A percentile compares a stretch with the other conserved stretches of the same genome.
phyloP scores from a whole-genome alignment of 768 basidiomycete genomes.

The Rickenella mellea region DNA sequence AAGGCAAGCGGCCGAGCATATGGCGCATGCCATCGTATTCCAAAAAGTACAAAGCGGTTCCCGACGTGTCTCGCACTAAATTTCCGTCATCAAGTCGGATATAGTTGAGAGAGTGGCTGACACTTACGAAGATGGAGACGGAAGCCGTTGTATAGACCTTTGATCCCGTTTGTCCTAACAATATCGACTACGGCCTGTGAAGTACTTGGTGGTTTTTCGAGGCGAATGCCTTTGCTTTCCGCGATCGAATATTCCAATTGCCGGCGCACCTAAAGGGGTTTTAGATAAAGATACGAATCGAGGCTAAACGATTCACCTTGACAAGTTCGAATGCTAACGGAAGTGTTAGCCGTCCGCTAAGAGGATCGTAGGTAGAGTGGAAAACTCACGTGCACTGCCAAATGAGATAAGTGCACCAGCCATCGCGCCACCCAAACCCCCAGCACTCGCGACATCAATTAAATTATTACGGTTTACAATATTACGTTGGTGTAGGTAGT shows the following conservation, averaged over 20 bases:
- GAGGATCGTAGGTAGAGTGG: background rate
- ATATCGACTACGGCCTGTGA: slow-evolving; percentile 74
- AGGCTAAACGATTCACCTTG: slow-evolving; percentile 46
- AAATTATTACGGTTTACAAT: slow-evolving; percentile 50
- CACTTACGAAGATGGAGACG: slow-evolving; percentile 71
- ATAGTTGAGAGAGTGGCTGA: slow-evolving; percentile 3
- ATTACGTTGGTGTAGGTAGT: slow-evolving; percentile 50
- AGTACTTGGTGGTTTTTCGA: slow-evolving; percentile 72
- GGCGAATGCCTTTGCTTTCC: slow-evolving; percentile 59
- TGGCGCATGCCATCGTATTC: slow-evolving; percentile 92
- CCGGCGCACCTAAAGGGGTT: slow-evolving; percentile 56
- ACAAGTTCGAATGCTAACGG: slow-evolving; percentile 82
- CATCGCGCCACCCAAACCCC: slow-evolving; percentile 78
- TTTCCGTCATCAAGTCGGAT: slow-evolving; percentile 1
- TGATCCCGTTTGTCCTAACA: slow-evolving; percentile 47
- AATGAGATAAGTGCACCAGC: slow-evolving; percentile 86
- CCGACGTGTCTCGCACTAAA: slow-evolving; percentile 78
- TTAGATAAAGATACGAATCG: background rate
- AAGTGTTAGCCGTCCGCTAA: slow-evolving; percentile 10
- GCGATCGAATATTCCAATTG: slow-evolving; percentile 92
- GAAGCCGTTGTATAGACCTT: slow-evolving; percentile 77
- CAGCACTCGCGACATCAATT: slow-evolving; percentile 64
- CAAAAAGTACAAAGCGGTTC: slow-evolving; percentile 87
- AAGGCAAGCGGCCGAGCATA: slow-evolving; percentile 66
- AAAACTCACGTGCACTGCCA: slow-evolving; percentile 74